phyloP scores from a whole-genome alignment of 345 rosid species.

The Eutrema yunnanense region DNA sequence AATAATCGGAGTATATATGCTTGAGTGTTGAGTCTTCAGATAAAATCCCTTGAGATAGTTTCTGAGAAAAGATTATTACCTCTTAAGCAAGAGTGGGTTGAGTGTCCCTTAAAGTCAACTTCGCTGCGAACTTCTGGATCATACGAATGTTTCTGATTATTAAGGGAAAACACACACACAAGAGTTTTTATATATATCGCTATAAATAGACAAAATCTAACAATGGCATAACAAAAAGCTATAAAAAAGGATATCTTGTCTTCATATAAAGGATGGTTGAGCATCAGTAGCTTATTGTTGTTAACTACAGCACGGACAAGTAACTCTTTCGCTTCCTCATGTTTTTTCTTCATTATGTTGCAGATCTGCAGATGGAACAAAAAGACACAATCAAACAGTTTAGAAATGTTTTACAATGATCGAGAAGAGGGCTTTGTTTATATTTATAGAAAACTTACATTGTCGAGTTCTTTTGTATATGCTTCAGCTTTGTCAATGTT shows the following conservation, averaged over 20 bases:
- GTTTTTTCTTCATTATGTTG: slow-evolving; percentile 73
- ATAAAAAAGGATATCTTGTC: slow-evolving; percentile 77
- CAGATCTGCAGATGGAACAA: slow-evolving; percentile 47
- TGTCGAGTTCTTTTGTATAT: slow-evolving; percentile 71
- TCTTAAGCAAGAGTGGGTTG: slow-evolving; percentile 2
- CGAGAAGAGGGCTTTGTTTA: not conserved
- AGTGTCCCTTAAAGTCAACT: slow-evolving; percentile 31
- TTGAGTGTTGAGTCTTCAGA: not conserved
- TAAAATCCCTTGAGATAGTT: not conserved
- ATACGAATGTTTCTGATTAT: slow-evolving; percentile 49
- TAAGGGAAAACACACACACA: slow-evolving; percentile 36
- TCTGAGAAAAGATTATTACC: slow-evolving; percentile 7
- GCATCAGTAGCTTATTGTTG: slow-evolving; percentile 74
- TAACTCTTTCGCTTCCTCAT: slow-evolving; percentile 80
- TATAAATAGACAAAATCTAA: not conserved
- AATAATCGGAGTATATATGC: not conserved
- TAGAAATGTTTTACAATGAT: not conserved
- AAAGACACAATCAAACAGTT: not conserved
- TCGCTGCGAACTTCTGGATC: slow-evolving; percentile 56
- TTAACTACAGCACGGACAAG: slow-evolving; percentile 77
- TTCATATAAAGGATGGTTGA: slow-evolving; percentile 65
- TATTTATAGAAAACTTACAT: slow-evolving; percentile 34
- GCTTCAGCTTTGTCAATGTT: slow-evolving; percentile 73
- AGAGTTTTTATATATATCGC: not conserved
- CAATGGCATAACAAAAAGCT: not conserved